phyloP scores from a whole-genome alignment of 116 monocot species.

The Cymodocea nodosa region DNA sequence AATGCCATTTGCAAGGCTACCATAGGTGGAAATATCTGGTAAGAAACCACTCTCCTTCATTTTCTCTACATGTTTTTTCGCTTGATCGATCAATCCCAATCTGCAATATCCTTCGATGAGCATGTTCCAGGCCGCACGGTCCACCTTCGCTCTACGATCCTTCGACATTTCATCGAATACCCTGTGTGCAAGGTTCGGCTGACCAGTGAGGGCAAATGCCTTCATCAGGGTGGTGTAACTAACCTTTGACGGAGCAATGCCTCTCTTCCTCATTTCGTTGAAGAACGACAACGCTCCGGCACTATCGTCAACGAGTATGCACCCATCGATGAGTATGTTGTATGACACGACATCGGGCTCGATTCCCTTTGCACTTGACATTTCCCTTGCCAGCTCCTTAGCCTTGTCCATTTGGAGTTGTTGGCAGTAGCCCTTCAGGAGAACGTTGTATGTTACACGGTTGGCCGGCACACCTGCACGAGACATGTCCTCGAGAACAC shows the following conservation, averaged over 20 bases:
- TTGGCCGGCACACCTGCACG: constrained; percentile 38
- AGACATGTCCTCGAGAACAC: constrained; percentile 62
- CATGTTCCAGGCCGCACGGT: constrained; percentile 88
- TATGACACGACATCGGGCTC: constrained; percentile 75
- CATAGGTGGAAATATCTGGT: constrained; percentile 78
- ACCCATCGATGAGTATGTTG: constrained; percentile 87
- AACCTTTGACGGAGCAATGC: constrained; percentile 69
- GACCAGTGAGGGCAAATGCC: constrained; percentile 73
- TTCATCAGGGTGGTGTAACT: constrained; percentile 99
- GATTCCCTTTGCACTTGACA: constrained; percentile 30
- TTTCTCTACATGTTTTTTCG: constrained; percentile 47
- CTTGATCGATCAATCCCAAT: constrained; percentile 55
- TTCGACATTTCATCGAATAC: constrained; percentile 91
- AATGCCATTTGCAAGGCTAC: constrained; percentile 90
- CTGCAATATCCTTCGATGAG: constrained; percentile 75
- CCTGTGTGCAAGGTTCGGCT: constrained; percentile 68
- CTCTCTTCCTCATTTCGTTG: constrained; percentile 78
- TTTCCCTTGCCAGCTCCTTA: constrained; percentile 41
- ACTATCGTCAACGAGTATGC: constrained; percentile 69
- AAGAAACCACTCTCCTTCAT: constrained; percentile 69
- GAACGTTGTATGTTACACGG: constrained; percentile 79
- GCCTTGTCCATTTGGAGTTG: constrained; percentile 76
- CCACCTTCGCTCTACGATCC: constrained; percentile 64
- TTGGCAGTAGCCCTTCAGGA: constrained; percentile 86
- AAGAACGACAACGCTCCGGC: constrained; percentile 75